These are phyloP conservation scores for Bifiguratus adelaidae DNA, from an alignment of 192 early-diverging fungal species.

Conservation along the genomic window DNA sequence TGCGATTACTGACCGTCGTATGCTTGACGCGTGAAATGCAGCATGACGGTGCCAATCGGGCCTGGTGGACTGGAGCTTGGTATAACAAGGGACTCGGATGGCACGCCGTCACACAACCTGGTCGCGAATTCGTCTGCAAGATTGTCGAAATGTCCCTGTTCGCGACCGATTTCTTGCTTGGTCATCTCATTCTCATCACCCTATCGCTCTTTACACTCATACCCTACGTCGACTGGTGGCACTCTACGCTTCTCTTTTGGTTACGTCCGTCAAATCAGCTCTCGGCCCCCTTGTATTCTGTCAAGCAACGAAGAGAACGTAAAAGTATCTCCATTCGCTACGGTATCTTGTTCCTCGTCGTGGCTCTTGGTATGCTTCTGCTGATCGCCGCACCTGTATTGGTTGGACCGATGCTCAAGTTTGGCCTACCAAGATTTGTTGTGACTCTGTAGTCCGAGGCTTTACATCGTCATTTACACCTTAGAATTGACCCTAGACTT, in stretches of 20 bases:
- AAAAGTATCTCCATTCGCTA: slow-evolving; percentile 49
- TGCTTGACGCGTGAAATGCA: slow-evolving; percentile 76
- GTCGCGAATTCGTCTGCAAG: slow-evolving; percentile 75
- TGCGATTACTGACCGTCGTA: slow-evolving; percentile 55
- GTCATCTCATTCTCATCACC: slow-evolving; percentile 69
- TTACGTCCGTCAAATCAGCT: slow-evolving; percentile 63
- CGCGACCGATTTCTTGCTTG: slow-evolving; percentile 64
- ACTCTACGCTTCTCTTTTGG: slow-evolving; percentile 77
- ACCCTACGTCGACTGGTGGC: slow-evolving; percentile 60
- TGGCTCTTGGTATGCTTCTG: too few species aligned
- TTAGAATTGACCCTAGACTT: too few species aligned
- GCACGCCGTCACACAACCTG: slow-evolving; percentile 47
- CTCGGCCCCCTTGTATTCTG: slow-evolving; percentile 56
- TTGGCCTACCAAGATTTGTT: too few species aligned
- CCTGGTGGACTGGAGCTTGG: slow-evolving; percentile 86
- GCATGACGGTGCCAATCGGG: slow-evolving; percentile 71
- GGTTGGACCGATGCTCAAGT: too few species aligned
- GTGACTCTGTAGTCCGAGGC: too few species aligned
- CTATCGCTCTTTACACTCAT: slow-evolving; percentile 57
- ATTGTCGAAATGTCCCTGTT: slow-evolving; percentile 72
- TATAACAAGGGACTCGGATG: slow-evolving; percentile 2
- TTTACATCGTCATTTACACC: too few species aligned
- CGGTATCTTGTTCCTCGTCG: slow-evolving; percentile 46
- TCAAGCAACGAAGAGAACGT: slow-evolving; percentile 49
- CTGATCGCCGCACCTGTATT: too few species aligned